These are phyloP conservation scores for Chenopodium quinoa DNA, from an alignment of 148 eudicot species.

Conservation along the genomic window DNA sequence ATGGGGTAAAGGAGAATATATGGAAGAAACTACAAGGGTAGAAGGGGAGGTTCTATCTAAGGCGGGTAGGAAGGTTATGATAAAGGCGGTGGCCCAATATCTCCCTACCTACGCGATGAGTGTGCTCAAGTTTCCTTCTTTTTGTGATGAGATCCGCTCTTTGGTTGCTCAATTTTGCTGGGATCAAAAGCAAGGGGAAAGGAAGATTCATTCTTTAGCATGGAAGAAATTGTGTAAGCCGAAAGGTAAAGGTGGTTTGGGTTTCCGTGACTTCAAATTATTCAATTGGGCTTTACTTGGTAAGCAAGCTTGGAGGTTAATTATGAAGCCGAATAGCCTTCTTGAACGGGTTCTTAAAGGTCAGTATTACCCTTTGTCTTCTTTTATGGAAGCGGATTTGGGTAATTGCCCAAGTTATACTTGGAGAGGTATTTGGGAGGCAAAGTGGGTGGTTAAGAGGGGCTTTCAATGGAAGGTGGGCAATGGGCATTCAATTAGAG, in stretches of 20 bases:
- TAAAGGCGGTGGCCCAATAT: neutral
- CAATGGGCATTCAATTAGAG: neutral
- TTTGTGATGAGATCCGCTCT: neutral
- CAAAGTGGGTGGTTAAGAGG: neutral
- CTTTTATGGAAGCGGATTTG: neutral
- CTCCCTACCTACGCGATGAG: neutral
- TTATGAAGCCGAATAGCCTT: neutral
- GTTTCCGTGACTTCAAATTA: neutral
- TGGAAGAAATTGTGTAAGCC: neutral
- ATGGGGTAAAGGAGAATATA: neutral
- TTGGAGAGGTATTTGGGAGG: neutral
- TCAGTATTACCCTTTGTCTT: neutral
- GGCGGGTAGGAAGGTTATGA: neutral
- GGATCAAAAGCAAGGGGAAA: neutral
- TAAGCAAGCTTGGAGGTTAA: neutral
- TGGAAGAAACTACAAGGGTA: neutral
- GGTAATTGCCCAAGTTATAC: neutral
- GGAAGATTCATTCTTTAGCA: neutral
- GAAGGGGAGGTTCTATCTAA: neutral
- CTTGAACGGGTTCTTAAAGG: neutral
- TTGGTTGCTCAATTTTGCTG: neutral
- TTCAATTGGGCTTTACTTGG: neutral
- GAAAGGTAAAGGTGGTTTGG: neutral
- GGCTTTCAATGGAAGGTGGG: neutral
- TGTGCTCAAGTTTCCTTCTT: neutral